A percentile compares a stretch with the other conserved stretches of the same genome.
phyloP scores from a whole-genome alignment of 768 basidiomycete species.

The Candolleomyces efflorescens region DNA sequence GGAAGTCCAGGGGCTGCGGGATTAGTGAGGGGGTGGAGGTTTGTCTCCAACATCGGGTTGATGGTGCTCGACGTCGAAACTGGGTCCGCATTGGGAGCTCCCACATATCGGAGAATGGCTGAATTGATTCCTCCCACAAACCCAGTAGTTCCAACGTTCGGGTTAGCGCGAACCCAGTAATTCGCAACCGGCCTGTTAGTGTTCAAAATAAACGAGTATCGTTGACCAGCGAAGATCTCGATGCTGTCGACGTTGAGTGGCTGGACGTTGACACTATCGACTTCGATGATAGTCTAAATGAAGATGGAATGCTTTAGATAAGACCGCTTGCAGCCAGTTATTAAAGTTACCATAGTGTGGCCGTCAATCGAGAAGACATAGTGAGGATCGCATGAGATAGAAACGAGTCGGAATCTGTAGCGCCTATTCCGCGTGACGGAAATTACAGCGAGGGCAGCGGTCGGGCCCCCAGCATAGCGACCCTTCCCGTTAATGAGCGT shows the following conservation, averaged over 20 bases:
- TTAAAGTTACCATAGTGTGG: too few relatives aligned
- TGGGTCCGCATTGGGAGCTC: constrained; percentile 36
- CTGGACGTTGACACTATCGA: too few relatives aligned
- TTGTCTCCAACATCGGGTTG: constrained; percentile 31
- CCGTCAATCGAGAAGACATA: too few relatives aligned
- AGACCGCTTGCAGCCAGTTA: too few relatives aligned
- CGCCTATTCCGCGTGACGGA: too few relatives aligned
- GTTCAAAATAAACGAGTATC: constrained; percentile 37
- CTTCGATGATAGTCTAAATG: too few relatives aligned
- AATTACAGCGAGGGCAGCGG: too few relatives aligned
- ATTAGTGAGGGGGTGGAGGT: constrained; percentile 28
- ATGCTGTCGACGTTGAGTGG: constrained; percentile 22
- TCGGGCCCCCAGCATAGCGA: too few relatives aligned
- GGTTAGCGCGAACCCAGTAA: constrained; percentile 41
- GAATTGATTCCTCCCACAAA: constrained; percentile 41
- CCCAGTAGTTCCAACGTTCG: constrained; percentile 21
- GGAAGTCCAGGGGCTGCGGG: constrained; percentile 9
- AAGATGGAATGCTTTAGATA: too few relatives aligned
- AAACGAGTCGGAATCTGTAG: too few relatives aligned
- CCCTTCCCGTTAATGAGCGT: too few relatives aligned
- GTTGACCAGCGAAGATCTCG: constrained; percentile 14
- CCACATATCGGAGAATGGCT: constrained; percentile 48
- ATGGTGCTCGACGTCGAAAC: constrained; percentile 25
- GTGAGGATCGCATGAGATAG: too few relatives aligned
- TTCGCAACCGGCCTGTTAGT: constrained; percentile 34